Percentiles rank a stretch among this genome's conserved stretches.
Conservation (phyloP, 2,329 filamentous ascomycete genomes). For the Colletotrichum tropicale region DNA sequence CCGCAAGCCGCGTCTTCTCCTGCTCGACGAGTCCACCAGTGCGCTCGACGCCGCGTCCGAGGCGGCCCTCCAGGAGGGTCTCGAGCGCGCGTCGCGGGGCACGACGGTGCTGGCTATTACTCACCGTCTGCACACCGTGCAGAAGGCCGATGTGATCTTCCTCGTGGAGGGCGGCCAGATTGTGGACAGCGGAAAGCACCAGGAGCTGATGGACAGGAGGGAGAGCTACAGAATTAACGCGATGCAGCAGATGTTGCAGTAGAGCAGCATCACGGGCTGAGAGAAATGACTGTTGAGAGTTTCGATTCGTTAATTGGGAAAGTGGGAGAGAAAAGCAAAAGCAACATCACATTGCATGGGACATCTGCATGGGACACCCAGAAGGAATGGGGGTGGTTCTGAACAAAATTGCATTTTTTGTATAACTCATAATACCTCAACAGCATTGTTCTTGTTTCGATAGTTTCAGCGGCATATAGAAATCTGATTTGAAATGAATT, state of each 20-base stretch:
- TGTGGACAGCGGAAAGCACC: conserved; percentile 39
- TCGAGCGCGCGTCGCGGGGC: conserved; percentile 60
- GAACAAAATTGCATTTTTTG: not conserved
- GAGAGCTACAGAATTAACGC: conserved; percentile 33
- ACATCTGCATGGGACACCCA: not conserved
- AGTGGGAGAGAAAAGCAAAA: not conserved
- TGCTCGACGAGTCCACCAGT: conserved; percentile 84
- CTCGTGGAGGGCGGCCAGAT: conserved; percentile 51
- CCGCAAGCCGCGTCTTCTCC: conserved; percentile 71
- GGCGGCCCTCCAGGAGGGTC: conserved; percentile 66
- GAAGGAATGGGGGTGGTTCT: not conserved
- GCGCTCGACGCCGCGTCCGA: conserved; percentile 77
- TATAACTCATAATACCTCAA: not conserved
- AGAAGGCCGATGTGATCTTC: conserved; percentile 62
- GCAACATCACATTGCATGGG: not conserved
- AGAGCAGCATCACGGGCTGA: not conserved
- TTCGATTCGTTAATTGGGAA: not conserved
- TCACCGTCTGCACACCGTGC: conserved; percentile 61
- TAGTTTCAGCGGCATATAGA: not conserved
- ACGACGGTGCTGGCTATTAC: conserved; percentile 65
- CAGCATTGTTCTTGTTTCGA: not conserved
- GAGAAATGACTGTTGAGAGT: not conserved
- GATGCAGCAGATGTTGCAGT: conserved; percentile 34
- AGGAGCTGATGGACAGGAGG: conserved; percentile 29
- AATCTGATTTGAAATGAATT: not conserved